Conservation (phyloP, 2,329 filamentous ascomycete genomes). For the Fusarium heterosporum region DNA sequence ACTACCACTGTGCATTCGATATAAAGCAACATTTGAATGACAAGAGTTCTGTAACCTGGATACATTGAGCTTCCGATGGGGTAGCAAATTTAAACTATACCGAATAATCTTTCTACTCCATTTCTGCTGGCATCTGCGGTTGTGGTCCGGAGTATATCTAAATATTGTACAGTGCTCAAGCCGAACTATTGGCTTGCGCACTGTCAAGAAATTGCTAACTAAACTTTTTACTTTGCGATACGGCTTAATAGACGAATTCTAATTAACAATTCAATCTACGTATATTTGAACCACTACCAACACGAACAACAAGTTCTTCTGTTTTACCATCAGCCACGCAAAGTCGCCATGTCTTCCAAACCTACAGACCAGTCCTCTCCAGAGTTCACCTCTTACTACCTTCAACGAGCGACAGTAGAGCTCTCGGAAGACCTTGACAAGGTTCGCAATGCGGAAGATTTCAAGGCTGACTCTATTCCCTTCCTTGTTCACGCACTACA, state of each 20-base stretch:
- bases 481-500: slow-evolving; percentile 75
- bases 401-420: slow-evolving; percentile 75
- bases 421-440: slow-evolving; percentile 80
- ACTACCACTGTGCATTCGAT: not conserved
- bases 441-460: slow-evolving; percentile 76
- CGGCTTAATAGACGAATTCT: not conserved
- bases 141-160: not conserved
- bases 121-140: not conserved
- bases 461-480: slow-evolving; percentile 71
- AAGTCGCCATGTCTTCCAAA: slow-evolving; percentile 33
- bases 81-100: too few relatives aligned
- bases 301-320: not conserved
- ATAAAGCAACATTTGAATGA: not conserved
- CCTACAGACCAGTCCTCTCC: slow-evolving; percentile 33
- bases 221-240: slow-evolving; percentile 7
- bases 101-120: too few relatives aligned
- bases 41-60: too few relatives aligned
- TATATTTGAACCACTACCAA: not conserved
- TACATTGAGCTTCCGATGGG: too few relatives aligned
- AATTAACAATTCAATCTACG: slow-evolving; percentile 1
- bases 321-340: not conserved
- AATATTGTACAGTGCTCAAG: slow-evolving; percentile 6
- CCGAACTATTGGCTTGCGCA: not conserved
- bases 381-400: slow-evolving; percentile 74
- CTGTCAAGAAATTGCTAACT: not conserved